These are phyloP conservation scores for Solanum hybrid DNA, from an alignment of 305 asterid species.

Conservation along the genomic window DNA sequence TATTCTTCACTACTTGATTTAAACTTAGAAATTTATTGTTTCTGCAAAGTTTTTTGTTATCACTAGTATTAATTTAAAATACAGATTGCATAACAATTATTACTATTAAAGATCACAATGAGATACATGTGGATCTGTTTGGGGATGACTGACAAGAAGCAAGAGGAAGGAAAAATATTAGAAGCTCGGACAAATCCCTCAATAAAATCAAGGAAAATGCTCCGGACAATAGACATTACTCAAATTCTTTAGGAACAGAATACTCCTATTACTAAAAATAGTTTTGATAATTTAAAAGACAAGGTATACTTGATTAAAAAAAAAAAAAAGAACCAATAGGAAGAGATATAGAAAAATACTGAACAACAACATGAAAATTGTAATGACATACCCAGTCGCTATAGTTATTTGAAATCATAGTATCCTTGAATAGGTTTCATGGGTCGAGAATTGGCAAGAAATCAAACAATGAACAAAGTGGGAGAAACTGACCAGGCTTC, in stretches of 20 bases:
- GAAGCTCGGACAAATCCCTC: not conserved
- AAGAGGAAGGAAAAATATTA: not conserved
- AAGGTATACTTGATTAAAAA: no score
- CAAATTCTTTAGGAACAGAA: not conserved
- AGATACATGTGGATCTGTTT: not conserved
- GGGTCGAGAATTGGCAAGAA: not conserved
- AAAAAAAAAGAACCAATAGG: not conserved
- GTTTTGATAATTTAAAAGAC: not conserved
- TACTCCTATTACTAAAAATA: not conserved
- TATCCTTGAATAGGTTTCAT: not conserved
- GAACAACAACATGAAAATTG: not conserved
- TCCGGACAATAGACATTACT: not conserved
- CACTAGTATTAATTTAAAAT: no score
- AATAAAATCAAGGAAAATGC: not conserved
- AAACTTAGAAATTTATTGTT: no score
- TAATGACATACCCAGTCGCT: not conserved
- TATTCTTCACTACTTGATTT: no score
- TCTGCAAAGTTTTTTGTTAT: no score
- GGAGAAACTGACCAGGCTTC: not conserved
- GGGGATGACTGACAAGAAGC: not conserved
- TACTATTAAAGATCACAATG: no score
- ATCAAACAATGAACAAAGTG: not conserved
- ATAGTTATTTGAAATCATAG: no score
- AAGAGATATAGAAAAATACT: not conserved
- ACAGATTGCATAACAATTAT: no score